Base-by-base conservation (phyloP, 2,329 filamentous ascomycete species). In the Cladosporium halotolerans region DNA sequence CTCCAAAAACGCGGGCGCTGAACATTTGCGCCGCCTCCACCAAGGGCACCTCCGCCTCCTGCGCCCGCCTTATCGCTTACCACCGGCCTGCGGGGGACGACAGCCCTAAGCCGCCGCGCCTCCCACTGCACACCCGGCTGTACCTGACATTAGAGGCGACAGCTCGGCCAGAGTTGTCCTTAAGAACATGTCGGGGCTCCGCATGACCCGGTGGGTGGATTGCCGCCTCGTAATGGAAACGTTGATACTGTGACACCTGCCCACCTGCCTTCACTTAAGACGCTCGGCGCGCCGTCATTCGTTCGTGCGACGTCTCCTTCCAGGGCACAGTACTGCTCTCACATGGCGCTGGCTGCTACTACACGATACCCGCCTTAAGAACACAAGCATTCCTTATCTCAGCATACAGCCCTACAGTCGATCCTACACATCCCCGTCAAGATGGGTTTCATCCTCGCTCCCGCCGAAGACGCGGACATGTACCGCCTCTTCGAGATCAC, bases 381-480 rank as follows among this genome's bases (percentile, higher is more conserved):
- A 28, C 3, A 28, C 23, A 7, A 28, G 23, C 23, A 28, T 28
- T 28, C 23, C 23, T 28, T 28, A 3, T 28, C 23, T 28, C 3
- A 28, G 16, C 36, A 39, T 39, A 39, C n/a, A 39, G 16, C n/a
- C n/a, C 8, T 14, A 39, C 10, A n/a, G 16, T n/a, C 36, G 18
- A 39, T 1, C 3, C 14, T 32, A 13, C 13, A 44, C 23, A 36
- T 7, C 31, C 13, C 18, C 16, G 32, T 64, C 57, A 57, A 46
- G 3, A 60, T 59, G 55, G 39, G 39, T 9, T 50, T 59, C 51
- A 51, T 58, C 34, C 53, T 60, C 11, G 49, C 57, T 16, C 59
- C 61, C 16, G 63, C 63, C 14, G 54, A 59, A 46, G 63, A 68
- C 39, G 58, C 57, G 14, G 66, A 67, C 55, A 62, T 67, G 58